Conservation (phyloP, 768 basidiomycete genomes). For the Termitomyces titanicus region DNA sequence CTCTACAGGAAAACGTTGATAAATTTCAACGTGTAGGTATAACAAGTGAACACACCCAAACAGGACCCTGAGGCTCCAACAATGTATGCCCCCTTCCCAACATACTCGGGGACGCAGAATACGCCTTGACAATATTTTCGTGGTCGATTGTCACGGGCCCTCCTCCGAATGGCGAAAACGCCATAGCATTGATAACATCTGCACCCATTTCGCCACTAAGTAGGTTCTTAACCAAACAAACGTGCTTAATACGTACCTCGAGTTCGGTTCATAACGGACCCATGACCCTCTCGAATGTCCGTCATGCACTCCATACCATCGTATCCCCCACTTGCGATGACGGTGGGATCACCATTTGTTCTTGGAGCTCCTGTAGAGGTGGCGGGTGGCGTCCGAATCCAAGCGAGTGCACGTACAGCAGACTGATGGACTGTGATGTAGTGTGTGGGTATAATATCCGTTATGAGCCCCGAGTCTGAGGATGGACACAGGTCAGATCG, state of each 20-base stretch:
- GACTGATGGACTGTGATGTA: constrained; percentile 76
- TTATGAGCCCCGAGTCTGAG: constrained; percentile 26
- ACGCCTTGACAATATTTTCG: constrained; percentile 76
- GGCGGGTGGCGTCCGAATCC: constrained; percentile 66
- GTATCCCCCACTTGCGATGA: constrained; percentile 75
- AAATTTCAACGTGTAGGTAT: not conserved
- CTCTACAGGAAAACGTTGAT: constrained; percentile 38
- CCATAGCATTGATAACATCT: constrained; percentile 72
- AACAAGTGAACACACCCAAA: constrained; percentile 63
- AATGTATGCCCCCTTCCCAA: constrained; percentile 70
- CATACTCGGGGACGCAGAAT: constrained; percentile 68
- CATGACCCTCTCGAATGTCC: constrained; percentile 70
- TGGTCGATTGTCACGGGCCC: constrained; percentile 78
- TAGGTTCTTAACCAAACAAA: not conserved
- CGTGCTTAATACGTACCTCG: constrained; percentile 45
- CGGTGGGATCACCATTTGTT: constrained; percentile 57
- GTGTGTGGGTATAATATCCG: constrained; percentile 60
- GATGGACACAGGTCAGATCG: not conserved
- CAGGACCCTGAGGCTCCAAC: constrained; percentile 72
- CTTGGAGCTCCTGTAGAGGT: constrained; percentile 42
- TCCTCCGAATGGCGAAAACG: constrained; percentile 65
- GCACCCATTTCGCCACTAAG: not conserved
- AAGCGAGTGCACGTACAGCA: constrained; percentile 71
- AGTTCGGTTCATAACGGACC: constrained; percentile 71
- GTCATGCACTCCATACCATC: constrained; percentile 76